Percentiles rank a stretch among this genome's conserved stretches.
phyloP scores from a whole-genome alignment of 257 asterid genomes.

The Nicotiana knightiana region DNA sequence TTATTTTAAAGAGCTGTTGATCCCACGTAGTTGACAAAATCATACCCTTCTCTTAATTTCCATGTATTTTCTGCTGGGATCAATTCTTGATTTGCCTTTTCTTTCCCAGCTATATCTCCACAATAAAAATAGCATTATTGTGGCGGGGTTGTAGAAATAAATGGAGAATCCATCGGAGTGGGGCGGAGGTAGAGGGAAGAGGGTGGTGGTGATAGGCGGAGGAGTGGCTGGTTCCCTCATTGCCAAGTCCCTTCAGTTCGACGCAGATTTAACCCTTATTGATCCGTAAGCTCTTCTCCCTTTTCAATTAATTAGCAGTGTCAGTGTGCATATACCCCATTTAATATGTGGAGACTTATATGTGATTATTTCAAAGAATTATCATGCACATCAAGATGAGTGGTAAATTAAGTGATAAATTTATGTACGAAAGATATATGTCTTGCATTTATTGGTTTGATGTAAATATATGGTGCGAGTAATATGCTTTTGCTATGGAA shows the following conservation, averaged over 20 bases:
- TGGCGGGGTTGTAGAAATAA: constrained; percentile 18
- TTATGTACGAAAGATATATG: too few relatives aligned
- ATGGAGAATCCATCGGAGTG: constrained; percentile 39
- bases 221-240: constrained; percentile 83
- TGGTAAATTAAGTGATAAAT: too few relatives aligned
- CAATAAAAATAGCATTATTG: neutral
- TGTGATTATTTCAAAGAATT: neutral
- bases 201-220: constrained; percentile 85
- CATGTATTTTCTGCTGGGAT: neutral
- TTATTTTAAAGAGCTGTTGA: neutral
- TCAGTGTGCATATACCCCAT: neutral
- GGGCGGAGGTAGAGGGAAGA: constrained; percentile 63
- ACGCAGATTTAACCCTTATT: constrained; percentile 68
- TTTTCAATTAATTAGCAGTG: neutral
- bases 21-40: constrained; percentile 1
- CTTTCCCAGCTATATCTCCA: neutral
- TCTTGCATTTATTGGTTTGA: too few relatives aligned
- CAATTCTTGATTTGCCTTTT: neutral
- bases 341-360: neutral
- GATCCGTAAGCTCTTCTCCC: constrained; percentile 46
- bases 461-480: too few relatives aligned
- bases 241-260: constrained; percentile 77
- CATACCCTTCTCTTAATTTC: neutral
- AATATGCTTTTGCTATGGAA: too few relatives aligned
- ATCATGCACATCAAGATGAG: too few relatives aligned